These are phyloP conservation scores for Fusarium goolgardi DNA, from an alignment of 2,329 filamentous ascomycete genomes.

Conservation along the genomic window DNA sequence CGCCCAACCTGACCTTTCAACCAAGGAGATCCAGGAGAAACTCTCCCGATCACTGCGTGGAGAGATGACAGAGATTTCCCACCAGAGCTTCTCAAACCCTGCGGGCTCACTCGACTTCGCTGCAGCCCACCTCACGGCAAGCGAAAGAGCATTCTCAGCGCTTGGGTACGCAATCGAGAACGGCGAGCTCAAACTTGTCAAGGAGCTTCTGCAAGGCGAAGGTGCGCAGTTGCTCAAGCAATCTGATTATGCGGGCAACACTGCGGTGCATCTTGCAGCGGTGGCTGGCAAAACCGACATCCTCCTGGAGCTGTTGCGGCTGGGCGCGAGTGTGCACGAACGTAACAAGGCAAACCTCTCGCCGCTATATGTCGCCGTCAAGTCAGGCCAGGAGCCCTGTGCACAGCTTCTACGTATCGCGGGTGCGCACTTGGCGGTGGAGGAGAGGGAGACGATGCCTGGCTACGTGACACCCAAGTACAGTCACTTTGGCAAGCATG, in stretches of 20 bases:
- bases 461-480: conserved; percentile 42
- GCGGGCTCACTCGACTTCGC: conserved; percentile 62
- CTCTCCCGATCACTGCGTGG: conserved; percentile 84
- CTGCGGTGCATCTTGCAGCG: conserved; percentile 69
- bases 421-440: conserved; percentile 67
- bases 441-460: conserved; percentile 52
- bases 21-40: conserved; percentile 72
- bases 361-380: conserved; percentile 71
- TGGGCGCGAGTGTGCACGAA: conserved; percentile 74
- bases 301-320: conserved; percentile 67
- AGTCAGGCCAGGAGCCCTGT: conserved; percentile 65
- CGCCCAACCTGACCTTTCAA: conserved; percentile 71
- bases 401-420: conserved; percentile 67
- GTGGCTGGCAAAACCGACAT: conserved; percentile 66
- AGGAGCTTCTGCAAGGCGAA: conserved; percentile 74
- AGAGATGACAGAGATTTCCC: conserved; percentile 82
- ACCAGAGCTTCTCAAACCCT: conserved; percentile 81
- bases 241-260: conserved; percentile 85
- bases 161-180: conserved; percentile 84
- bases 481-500: conserved; percentile 20
- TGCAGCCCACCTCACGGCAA: conserved; percentile 57
- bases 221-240: conserved; percentile 75
- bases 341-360: conserved; percentile 74
- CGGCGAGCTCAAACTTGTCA: conserved; percentile 73
- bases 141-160: conserved; percentile 76